Base-by-base conservation (phyloP, 495 filamentous ascomycete genomes). In the Cercophora sp. region DNA sequence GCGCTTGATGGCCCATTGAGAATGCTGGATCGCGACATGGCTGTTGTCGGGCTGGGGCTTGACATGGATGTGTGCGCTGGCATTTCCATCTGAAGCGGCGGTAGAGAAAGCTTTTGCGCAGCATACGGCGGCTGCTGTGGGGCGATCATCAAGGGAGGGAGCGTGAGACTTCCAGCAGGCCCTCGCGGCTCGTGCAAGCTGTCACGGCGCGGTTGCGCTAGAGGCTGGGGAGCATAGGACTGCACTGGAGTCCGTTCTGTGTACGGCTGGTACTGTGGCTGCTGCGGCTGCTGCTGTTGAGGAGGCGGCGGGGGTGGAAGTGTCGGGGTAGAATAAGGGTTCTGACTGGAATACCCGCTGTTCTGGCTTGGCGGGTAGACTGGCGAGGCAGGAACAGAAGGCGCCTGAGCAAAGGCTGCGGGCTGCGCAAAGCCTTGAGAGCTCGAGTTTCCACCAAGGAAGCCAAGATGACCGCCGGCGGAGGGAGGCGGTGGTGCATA, bases 371-470 rank as follows among this genome's bases (percentile, higher is more conserved):
- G 55, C 18, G 75, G 73, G 54, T 78, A 79, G 8, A 68, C 60
- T 0, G 64, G 66, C 16, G 73, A 63, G 6, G 72, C 58, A n/a
- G 71, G 72, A 19, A 73, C 61, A 2, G 74, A 73, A 10, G 73
- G 73, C 22, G 75, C 71, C 44, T 70, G 74, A 25, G 73, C 69
- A 24, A 74, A 72, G 52, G 71, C 63, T 46, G 79, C 78, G 8
- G 57, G 56, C 36, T 59, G 56, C 16, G 63, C 47, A 6, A 61
- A 59, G 52, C 68, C 69, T 37, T 67, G 66, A 4, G 57, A 56
- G 57, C 55, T 59, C 8, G 59, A 24, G 34, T 60, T 57, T 4
- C 51, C 59, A 25, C 62, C 63, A 4, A 68, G 42, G 56, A 72
- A 72, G 18, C 58, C 54, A 22, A 72, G 66, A 37, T 72, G 66